These are phyloP conservation scores for Spathaspora gorwiae DNA, from an alignment of 805 yeast species.

Conservation along the genomic window DNA sequence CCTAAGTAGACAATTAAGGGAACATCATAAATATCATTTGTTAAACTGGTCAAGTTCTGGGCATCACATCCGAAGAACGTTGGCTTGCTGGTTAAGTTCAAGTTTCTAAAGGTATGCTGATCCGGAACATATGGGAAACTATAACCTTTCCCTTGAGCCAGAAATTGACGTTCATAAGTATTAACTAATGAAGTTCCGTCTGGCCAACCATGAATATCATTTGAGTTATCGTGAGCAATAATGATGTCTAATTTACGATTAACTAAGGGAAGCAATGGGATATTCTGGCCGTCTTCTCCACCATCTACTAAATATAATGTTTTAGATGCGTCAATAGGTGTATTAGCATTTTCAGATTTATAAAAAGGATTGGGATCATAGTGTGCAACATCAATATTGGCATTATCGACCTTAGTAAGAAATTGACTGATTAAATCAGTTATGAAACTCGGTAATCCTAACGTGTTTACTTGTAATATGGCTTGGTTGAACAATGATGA, in stretches of 20 bases:
- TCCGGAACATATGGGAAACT: conserved; percentile 83
- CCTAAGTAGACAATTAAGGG: conserved; percentile 79
- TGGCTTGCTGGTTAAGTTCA: conserved; percentile 64
- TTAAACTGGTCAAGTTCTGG: conserved; percentile 51
- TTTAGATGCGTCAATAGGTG: conserved; percentile 16
- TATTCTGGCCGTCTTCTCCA: conserved; percentile 37
- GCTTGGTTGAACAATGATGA: conserved; percentile 74
- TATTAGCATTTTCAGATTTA: conserved; percentile 29
- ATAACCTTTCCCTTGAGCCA: conserved; percentile 48
- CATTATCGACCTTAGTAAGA: conserved; percentile 17
- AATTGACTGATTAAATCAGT: conserved; percentile 11
- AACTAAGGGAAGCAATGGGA: conserved; percentile 37
- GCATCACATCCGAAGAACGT: conserved; percentile 82
- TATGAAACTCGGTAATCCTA: conserved; percentile 4
- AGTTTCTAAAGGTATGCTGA: conserved; percentile 49
- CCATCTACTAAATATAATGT: conserved; percentile 35
- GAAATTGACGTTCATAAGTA: conserved; percentile 33
- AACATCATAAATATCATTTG: conserved; percentile 39
- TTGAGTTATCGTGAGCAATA: conserved; percentile 39
- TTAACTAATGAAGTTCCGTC: conserved; percentile 30
- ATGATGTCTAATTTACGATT: conserved; percentile 31
- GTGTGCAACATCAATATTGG: conserved; percentile 48
- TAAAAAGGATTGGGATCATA: conserved; percentile 66
- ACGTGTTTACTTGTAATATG: conserved; percentile 50
- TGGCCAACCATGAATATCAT: conserved; percentile 30